phyloP scores from a whole-genome alignment of 495 filamentous ascomycete species.

The Sordaria brevicollis region DNA sequence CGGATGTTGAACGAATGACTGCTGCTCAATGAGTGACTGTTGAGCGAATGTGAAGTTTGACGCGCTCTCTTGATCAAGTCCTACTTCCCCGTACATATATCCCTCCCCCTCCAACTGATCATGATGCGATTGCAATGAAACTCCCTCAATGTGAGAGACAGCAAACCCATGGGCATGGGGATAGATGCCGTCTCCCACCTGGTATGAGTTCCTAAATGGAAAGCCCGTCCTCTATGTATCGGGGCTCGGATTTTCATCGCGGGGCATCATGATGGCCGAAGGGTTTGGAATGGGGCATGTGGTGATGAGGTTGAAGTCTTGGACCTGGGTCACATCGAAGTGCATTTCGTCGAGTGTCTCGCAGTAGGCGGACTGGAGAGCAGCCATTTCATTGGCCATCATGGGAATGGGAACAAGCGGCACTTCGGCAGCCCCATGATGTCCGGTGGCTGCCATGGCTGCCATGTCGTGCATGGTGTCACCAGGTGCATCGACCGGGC shows the following conservation, averaged over 20 bases:
- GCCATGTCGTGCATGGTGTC: neutral
- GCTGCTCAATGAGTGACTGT: neutral
- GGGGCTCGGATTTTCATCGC: neutral
- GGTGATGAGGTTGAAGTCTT: neutral
- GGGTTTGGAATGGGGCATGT: neutral
- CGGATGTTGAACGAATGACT: neutral
- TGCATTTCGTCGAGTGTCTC: neutral
- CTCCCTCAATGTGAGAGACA: neutral
- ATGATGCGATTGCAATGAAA: neutral
- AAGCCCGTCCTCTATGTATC: neutral
- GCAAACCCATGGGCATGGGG: neutral
- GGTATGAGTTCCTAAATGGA: neutral
- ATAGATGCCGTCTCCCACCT: neutral
- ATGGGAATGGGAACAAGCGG: neutral
- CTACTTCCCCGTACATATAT: neutral
- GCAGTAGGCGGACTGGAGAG: neutral
- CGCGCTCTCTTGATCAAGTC: neutral
- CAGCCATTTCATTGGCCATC: neutral
- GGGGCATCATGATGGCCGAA: neutral
- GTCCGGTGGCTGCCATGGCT: neutral
- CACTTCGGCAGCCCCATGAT: neutral
- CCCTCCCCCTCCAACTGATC: neutral
- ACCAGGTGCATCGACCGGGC: neutral
- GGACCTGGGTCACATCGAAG: rapidly evolving
- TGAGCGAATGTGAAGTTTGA: neutral